Conservation (phyloP, 176 grass and related monocot species). For the Neostapfia colusana region DNA sequence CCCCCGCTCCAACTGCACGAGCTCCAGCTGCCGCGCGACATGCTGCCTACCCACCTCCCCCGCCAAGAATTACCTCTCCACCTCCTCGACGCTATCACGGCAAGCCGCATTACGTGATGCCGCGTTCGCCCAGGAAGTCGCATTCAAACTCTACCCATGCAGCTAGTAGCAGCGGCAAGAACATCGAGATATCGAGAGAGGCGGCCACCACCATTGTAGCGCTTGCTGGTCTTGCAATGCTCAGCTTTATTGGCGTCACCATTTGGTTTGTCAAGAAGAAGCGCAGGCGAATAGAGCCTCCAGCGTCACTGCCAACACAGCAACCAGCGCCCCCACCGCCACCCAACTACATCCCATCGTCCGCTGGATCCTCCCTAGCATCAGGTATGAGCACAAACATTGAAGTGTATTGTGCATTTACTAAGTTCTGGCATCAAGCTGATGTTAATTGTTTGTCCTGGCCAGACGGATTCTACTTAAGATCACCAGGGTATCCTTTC, state of each 20-base stretch:
- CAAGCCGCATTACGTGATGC: slow-evolving; percentile 32
- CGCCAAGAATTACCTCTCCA: slow-evolving; percentile 29
- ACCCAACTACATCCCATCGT: slow-evolving; percentile 48
- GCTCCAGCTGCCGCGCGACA: slow-evolving; percentile 42
- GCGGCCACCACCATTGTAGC: slow-evolving; percentile 56
- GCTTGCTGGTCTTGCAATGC: slow-evolving; percentile 49
- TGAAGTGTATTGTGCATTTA: background rate
- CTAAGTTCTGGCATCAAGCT: slow-evolving; percentile 10
- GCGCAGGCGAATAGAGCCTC: slow-evolving; percentile 46
- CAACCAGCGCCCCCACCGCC: slow-evolving; percentile 51
- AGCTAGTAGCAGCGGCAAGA: slow-evolving; percentile 21
- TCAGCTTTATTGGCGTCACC: slow-evolving; percentile 44
- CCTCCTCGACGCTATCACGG: slow-evolving; percentile 30
- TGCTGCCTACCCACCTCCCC: slow-evolving; percentile 28
- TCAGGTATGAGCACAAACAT: slow-evolving; percentile 46
- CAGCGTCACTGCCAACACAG: slow-evolving; percentile 22
- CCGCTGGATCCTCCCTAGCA: slow-evolving; percentile 49
- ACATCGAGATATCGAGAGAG: slow-evolving; percentile 63
- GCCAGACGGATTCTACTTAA: slow-evolving; percentile 51
- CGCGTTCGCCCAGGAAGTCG: slow-evolving; percentile 25
- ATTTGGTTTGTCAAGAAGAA: slow-evolving; percentile 67
- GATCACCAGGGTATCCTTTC: slow-evolving; percentile 66
- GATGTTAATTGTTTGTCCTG: slow-evolving; percentile 37
- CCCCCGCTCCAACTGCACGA: slow-evolving; percentile 31
- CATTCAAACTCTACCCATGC: slow-evolving; percentile 41